Conservation (phyloP, 225 moss, liverwort and hornwort species). For the Lunularia cruciata region DNA sequence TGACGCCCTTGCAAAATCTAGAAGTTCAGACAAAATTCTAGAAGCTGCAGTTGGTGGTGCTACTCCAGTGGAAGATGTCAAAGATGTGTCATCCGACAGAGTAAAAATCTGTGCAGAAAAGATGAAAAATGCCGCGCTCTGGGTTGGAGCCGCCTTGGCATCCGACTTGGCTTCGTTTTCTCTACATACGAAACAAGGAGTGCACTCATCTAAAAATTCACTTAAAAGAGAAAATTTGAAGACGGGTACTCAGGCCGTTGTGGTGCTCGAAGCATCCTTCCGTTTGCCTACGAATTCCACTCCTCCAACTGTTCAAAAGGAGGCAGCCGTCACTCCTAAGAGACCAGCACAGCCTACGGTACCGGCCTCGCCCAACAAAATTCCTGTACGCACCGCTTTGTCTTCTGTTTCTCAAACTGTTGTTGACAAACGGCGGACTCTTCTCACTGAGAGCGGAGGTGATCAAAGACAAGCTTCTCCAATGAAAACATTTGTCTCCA, state of each 20-base stretch:
- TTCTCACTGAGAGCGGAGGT: constrained; percentile 38
- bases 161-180: constrained; percentile 57
- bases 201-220: constrained; percentile 36
- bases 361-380: constrained; percentile 49
- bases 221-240: constrained; percentile 43
- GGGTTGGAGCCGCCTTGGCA: constrained; percentile 50
- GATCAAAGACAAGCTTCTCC: constrained; percentile 74
- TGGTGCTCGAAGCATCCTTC: constrained; percentile 41
- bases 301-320: constrained; percentile 5
- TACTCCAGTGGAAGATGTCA: constrained; percentile 33
- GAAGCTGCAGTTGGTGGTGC: constrained; percentile 35
- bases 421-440: constrained; percentile 56
- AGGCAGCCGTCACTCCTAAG: constrained; percentile 10
- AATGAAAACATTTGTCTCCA: constrained; percentile 57
- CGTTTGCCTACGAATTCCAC: constrained; percentile 22
- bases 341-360: constrained; percentile 35
- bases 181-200: constrained; percentile 64
- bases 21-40: constrained; percentile 35
- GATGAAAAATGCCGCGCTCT: constrained; percentile 56
- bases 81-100: constrained; percentile 50
- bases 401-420: constrained; percentile 59
- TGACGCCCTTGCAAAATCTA: constrained; percentile 66
- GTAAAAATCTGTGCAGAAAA: constrained; percentile 62
- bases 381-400: constrained; percentile 59
- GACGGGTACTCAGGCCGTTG: constrained; percentile 36